Base-by-base conservation (phyloP, 345 rosid genomes). In the Syzygium oleosum region DNA sequence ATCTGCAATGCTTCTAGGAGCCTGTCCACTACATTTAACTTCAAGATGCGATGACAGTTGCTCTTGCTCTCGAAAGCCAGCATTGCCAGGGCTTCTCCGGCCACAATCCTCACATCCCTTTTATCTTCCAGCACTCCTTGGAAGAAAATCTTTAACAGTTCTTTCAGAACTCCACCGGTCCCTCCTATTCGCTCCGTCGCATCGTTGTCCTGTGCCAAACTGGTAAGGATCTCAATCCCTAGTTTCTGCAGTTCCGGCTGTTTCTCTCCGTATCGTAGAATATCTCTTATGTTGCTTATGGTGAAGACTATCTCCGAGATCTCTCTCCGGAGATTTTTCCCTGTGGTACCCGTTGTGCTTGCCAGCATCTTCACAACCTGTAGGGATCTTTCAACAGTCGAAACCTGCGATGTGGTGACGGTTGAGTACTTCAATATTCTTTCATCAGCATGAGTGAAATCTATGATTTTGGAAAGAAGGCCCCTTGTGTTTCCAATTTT, bases 1-100 rank as follows among this genome's bases (percentile, higher is more conserved):
- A 87, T 89, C 61, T 92, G 92, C 58, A 96, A 91, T 84, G 95
- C 94, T 88, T 61, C 87, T 29, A 90, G 91, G n/a, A 95, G 95
- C 90, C 84, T 92, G 41, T 73, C 91, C 49, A 92, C 87, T 9
- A 89, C 92, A 29, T 92, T 88, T 65, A 94, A 85, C 86, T 91
- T 95, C 90, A 95, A 91, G 84, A 95, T 93, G 51, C 92, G 92
- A 52, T 90, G 88, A 89, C 98, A 96, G 54, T 95, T 96, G 4
- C 89, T 87, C 89, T 86, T 92, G 92, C 97, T 96, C 88, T 95
- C 97, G 49, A 93, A 91, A 58, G 93, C 94, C 86, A 96, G 87
- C 96, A 95, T 93, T 21, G 95, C 96, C 59, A 96, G 91, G 4
- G 99, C 97, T 91, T 94, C 96, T 88, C 98, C 97, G 58, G 98